Conservation (phyloP, 805 yeast genomes). For the Kluyveromyces starmeri region DNA sequence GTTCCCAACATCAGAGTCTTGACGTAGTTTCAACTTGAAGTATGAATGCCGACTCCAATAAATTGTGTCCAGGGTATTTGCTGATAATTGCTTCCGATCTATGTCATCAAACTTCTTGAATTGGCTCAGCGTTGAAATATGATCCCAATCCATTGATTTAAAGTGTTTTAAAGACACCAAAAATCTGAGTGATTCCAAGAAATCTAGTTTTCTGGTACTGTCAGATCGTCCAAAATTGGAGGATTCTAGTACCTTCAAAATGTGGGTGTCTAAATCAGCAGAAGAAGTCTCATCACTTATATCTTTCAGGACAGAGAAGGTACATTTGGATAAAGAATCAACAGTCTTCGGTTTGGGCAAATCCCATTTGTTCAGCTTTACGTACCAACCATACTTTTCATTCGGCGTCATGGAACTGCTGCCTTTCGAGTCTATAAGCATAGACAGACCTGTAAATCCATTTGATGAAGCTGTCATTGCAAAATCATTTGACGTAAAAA, state of each 20-base stretch:
- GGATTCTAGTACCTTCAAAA: neutral
- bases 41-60: slow-evolving; percentile 1
- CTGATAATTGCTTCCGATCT: slow-evolving; percentile 1
- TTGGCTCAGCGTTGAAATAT: neutral
- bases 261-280: neutral
- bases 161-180: neutral
- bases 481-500: neutral
- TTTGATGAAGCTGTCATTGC: slow-evolving; percentile 12
- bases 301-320: slow-evolving; percentile 45
- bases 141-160: neutral
- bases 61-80: slow-evolving; percentile 3
- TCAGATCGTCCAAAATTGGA: neutral
- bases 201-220: neutral
- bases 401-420: slow-evolving; percentile 8
- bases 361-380: slow-evolving; percentile 78
- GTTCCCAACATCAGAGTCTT: neutral
- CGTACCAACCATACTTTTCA: slow-evolving; percentile 49
- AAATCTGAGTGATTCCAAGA: neutral
- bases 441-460: slow-evolving; percentile 54
- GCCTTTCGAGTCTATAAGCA: slow-evolving; percentile 30
- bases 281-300: slow-evolving; percentile 30
- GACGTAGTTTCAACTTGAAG: neutral
- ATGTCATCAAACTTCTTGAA: neutral
- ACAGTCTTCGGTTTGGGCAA: slow-evolving; percentile 40
- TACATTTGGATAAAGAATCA: slow-evolving; percentile 34